Base-by-base conservation (phyloP, 305 asterid genomes). In the Rubia balearica region DNA sequence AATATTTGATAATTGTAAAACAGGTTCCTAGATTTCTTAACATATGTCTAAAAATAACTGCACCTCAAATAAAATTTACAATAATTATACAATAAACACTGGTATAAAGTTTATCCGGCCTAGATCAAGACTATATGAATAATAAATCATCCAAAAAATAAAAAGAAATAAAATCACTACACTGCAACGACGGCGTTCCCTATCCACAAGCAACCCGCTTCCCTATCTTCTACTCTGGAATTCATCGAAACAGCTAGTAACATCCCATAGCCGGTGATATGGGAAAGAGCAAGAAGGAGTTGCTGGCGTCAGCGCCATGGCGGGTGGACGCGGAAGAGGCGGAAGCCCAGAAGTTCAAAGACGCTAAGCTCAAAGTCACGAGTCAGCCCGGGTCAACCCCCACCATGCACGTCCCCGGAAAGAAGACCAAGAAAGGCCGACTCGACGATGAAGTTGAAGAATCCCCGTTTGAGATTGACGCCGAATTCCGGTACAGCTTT, bases 401-500 rank as follows among this genome's bases (percentile, higher is more conserved):
- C 49, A 93, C 83, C 14, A 89, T 93, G 96, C 96, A 88, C 76
- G 88, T 90, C 65, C 95, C 95, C 6, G 92, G 91, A 0, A 85
- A 84, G 84, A 87, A 64, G 33, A 79, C 88, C 75, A 66, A 72
- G 61, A 79, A 74, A 68, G 82, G 71, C 78, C 19, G 9, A 7
- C 83, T 30, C 71, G 80, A 59, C 33, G 77, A 57, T 5, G 59
- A 51, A 1, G 88, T 81, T 40, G 90, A 81, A 7, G 81, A 81
- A 17, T 85, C 94, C 46, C 82, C 76, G 69, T 46, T 82, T 56
- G 93, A 91, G 78, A 91, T 93, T 68, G 98, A 91, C 75, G 89
- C 97, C 16, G 96, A 91, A 55, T 81, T 93, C n/a, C 98, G 97
- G 45, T 93, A 93, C 87, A 83, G 89, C 85, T 93, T 93, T 87